These are phyloP conservation scores for Acacia concinna DNA, from an alignment of 331 rosid genomes.

Conservation along the genomic window DNA sequence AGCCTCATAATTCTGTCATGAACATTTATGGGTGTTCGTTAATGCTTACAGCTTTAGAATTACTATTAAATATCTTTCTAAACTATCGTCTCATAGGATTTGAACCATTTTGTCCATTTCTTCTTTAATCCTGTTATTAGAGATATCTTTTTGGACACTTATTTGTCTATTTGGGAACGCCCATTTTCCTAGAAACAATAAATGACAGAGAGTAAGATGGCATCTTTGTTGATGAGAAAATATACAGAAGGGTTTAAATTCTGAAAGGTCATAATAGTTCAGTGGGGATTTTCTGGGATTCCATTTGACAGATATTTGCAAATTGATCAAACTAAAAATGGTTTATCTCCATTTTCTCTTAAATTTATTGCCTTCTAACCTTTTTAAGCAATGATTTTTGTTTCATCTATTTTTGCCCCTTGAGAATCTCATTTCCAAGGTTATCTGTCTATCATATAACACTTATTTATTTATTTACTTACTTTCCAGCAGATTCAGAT, in stretches of 20 bases:
- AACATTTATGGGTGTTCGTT: not conserved
- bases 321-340: not conserved
- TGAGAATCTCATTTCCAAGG: not conserved
- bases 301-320: not conserved
- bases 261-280: not conserved
- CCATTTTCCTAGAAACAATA: not conserved
- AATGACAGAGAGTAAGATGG: not conserved
- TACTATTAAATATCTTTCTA: not conserved
- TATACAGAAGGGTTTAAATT: not conserved
- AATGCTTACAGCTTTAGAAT: not conserved
- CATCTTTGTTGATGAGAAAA: not conserved
- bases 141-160: not conserved
- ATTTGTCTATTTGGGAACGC: not conserved
- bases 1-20: not conserved
- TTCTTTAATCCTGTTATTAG: not conserved
- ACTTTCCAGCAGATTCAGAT: not conserved
- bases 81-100: not conserved
- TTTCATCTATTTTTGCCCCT: not conserved
- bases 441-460: not conserved
- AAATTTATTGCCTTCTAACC: not conserved
- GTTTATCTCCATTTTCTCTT: not conserved
- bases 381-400: not conserved
- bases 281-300: not conserved
- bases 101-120: not conserved
- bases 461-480: not conserved